Evolutionary conservation across 2,329 filamentous ascomycete genomes (phyloP), one percentile per base, ranked within the genome.

Genomic region (Fusarium pilosicola): DNA sequence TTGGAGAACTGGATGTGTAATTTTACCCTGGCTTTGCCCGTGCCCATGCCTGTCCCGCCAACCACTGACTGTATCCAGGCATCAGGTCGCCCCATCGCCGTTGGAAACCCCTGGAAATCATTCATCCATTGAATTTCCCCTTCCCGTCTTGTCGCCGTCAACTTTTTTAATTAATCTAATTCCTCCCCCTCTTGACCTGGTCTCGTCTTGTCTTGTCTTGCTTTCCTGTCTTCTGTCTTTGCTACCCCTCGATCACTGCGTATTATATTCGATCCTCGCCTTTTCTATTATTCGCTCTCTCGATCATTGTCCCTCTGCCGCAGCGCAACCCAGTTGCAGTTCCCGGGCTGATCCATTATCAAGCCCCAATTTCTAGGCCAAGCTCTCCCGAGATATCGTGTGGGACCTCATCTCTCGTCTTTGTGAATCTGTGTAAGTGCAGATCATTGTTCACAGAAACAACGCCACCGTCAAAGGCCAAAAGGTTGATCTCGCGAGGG

Each of bases 71-170:
- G 66, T 73, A 64, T 62, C 71, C 58, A 70, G 66, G 68, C 59
- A 65, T 52, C 61, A 54, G 52, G 63, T 66, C 66, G 76, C 76
- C 76, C 76, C 76, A 77, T 77, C 72, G 49, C 65, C 65, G 62
- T 70, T 70, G 67, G 64, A 68, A 66, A 73, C 57, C 75, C 75
- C 67, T 70, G 74, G 71, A 76, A 76, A 74, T 77, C 75, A 77
- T 74, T 63, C 75, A 70, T 72, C 70, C 71, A 69, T 75, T 61
- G 68, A 65, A 76, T 68, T 74, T 66, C 75, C 75, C 75, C 75
- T 77, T 77, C 61, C 44, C 62, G 45, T 63, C 45, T 51, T 34
- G 54, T 63, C 61, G 54, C 56, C 54, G 55, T 70, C 42, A 54
- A 44, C 57, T 61, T 56, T 63, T 63, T 63, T 70, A 73, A 74